Evolutionary conservation across 148 eudicot species (phyloP), one percentile per base, ranked within the genome.

Genomic region (Rhododendron simsii): DNA sequence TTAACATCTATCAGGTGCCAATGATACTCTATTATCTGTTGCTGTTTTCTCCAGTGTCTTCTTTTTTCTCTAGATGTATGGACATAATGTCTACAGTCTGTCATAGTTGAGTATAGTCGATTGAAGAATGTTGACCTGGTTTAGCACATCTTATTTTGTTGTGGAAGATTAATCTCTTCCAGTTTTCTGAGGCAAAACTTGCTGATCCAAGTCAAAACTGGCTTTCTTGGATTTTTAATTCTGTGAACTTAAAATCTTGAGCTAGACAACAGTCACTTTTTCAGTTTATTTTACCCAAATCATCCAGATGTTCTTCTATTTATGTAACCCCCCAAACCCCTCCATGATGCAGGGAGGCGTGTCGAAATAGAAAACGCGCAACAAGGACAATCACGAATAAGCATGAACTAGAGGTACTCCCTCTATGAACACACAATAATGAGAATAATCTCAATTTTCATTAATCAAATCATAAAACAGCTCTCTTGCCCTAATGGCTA

Each of bases 1-100:
- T 96, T 53, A 90, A 95, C 81, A 91, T 95, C 28, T 96, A 95
- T 91, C 98, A 96, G 98, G 98, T 96, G 21, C 76, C 7, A 84
- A 59, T 28, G 0, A 41, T 53, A 65, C 23, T 83, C 2, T 2
- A 6, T 0, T 33, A 15, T n/a, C 78, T 28, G n/a, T 18, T 33
- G 13, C 78, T 59, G 30, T 59, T 67, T 82, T 41, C 20, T 4
- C 41, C 67, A 37, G 44, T 55, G 33, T 59, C 53, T 21, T 20
- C 26, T n/a, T 57, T 45, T 7, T 45, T 23, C 71, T 5, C 33
- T 7, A 23, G 9, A 8, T 61, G 20, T 61, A 7, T 5, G 10
- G 44, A 44, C 33, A 39, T 41, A 44, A 44, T 67, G 26, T 35
- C 63, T 61, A 12, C 15, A 67, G 59, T 83, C 20, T 84, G n/a